Evolutionary conservation across 1,284 basidiomycete genomes (phyloP), one percentile per base, ranked within the genome.

Genomic region (Heterobasidion parviporum): DNA sequence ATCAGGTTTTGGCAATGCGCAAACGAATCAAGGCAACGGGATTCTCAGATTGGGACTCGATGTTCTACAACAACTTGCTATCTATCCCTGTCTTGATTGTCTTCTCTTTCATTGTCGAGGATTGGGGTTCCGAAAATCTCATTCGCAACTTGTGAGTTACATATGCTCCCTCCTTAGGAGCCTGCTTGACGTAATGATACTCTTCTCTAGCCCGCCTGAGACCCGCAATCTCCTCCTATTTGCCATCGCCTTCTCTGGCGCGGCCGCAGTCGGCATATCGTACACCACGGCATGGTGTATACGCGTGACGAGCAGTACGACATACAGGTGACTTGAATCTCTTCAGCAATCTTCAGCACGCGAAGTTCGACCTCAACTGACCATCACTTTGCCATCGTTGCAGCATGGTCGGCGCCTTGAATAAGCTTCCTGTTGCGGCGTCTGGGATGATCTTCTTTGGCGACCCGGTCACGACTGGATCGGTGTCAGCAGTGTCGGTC

Each of bases 221-320:
- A 92, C 88, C 50, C 84, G 95, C 54, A 79, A 77, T 53, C 76
- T 94, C 63, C 77, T 99, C 52, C 73, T 99, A 26, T 87, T 82
- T 57, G 90, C 94, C 6, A 98, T 99, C 67, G 87, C 85, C 7
- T 94, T 99, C 72, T 98, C 95, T 20, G 97, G 97, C 12, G 93
- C 94, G 1, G 95, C 93, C 8, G 97, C 97, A 9, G 96, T 98
- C 35, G 92, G 94, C 55, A 99, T 99, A 67, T 96, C 94, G 35
- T 99, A 96, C 72, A 95, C 94, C 6, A 99, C 97, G 12, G 97
- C 97, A 9, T 99, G 97, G 97, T 99, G 97, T 70, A 87, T 99
- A 47, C 87, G 97, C 50, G 88, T 88, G 32, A 98, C 96, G 33
- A 94, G 92, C 60, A 98, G 94, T 62, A 99, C 97, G 47, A 99